Evolutionary conservation across 1,284 basidiomycete genomes (phyloP), one percentile per base, ranked within the genome.

Genomic region (Microbotryomycetes sp.): DNA sequence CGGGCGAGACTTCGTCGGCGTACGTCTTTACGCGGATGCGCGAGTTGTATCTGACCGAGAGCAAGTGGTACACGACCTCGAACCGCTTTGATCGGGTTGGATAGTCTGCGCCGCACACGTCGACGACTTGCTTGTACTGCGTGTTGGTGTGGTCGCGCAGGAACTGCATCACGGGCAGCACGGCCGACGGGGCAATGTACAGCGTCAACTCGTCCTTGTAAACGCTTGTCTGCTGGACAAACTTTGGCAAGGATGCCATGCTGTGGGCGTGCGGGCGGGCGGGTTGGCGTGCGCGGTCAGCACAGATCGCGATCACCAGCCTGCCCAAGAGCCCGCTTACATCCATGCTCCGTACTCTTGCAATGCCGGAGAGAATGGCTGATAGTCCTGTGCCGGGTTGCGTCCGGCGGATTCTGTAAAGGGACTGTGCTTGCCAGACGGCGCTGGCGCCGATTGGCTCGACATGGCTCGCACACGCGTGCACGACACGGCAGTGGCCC

Each of bases 11-110:
- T 77, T 99, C 96, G 68, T 89, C 88, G 62, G 92, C 91, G 75
- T 96, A 97, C 0, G 96, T 97, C 83, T 98, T 99, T 70, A 99
- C 92, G 59, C 96, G 81, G 74, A 99, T 90, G 67, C 96, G 82
- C 27, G 79, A 78, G 68, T 81, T 79, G 75, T 81, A 79, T 73
- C 82, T 82, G 71, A 92, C 78, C 72, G 89, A 92, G 69, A 98
- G 80, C 67, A 99, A 79, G 79, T 98, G 89, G 79, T 99, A 99
- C 35, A 96, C 91, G 57, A 98, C 85, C 80, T 98, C 96, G 77
- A 99, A 99, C 61, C 96, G 84, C 76, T 93, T 89, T 70, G 88
- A 84, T 66, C 89, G 81, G 72, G 93, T 91, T 1, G 96, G 96
- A 75, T 86, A 97, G 79, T 99, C 96, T 30, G 88, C 94, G 47